Conservation (phyloP, 169 alveolate species). For the Babesia sp. region DNA sequence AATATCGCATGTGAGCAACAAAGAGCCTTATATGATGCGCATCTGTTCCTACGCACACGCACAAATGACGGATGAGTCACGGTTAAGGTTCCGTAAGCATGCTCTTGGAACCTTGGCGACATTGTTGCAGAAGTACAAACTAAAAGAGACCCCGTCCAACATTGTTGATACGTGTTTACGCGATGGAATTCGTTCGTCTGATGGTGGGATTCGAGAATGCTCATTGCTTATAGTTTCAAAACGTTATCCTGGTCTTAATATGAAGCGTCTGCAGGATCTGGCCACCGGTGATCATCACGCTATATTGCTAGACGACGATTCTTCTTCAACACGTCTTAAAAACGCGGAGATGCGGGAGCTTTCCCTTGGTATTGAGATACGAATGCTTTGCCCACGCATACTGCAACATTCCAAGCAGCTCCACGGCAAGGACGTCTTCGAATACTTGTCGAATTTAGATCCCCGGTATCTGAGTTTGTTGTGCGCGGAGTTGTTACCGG, state of each 20-base stretch:
- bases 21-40: not conserved
- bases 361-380: slow-evolving; percentile 47
- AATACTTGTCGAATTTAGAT: slow-evolving; percentile 26
- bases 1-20: slow-evolving; percentile 15
- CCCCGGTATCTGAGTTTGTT: slow-evolving; percentile 28
- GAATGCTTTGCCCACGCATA: slow-evolving; percentile 53
- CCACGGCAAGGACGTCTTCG: slow-evolving; percentile 43
- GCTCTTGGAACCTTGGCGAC: slow-evolving; percentile 30
- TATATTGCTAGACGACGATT: not conserved
- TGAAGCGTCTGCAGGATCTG: slow-evolving; percentile 37
- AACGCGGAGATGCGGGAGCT: slow-evolving; percentile 10
- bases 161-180: slow-evolving; percentile 21
- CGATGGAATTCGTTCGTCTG: slow-evolving; percentile 38
- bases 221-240: slow-evolving; percentile 9
- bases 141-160: not conserved
- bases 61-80: slow-evolving; percentile 25
- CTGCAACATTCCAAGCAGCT: slow-evolving; percentile 43
- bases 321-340: not conserved
- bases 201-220: slow-evolving; percentile 31
- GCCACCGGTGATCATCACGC: slow-evolving; percentile 24
- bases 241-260: slow-evolving; percentile 15
- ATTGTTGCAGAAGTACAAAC: slow-evolving; percentile 29
- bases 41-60: slow-evolving; percentile 26
- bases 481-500: slow-evolving; percentile 44
- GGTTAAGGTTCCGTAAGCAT: slow-evolving; percentile 10